Evolutionary conservation across 805 yeast genomes (phyloP), one percentile per base, ranked within the genome.

Genomic region (Wickerhamomyces pijperi): DNA sequence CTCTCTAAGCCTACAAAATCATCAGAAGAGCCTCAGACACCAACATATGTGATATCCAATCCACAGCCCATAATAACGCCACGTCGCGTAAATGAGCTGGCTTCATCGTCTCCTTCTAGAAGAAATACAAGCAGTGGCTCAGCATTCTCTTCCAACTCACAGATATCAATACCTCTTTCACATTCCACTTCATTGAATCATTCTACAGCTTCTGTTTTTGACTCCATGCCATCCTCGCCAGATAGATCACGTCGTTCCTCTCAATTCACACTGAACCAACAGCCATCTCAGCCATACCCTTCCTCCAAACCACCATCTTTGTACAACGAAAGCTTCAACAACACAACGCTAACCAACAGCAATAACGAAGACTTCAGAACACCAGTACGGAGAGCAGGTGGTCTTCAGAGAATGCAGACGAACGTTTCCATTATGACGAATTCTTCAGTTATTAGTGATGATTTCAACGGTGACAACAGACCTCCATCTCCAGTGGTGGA

Each of bases 401-500:
- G 44, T 9, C 36, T 54, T 12, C 49, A 46, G n/a, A 44, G 55
- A 36, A 47, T 54, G 14, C 48, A 49, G 6, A 54, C 55, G 2
- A 48, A 48, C 21, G 41, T 36, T 12, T 51, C 55, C 0, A 25
- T 43, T 4, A 31, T 44, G 12, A 39, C 47, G 12, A 39, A 47
- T 15, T 39, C 38, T 0, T 40, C 50, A 3, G 13, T 8, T 25
- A 8, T 25, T 13, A 25, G 29, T 25, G 29, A 25, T 9, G 39
- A 45, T 1, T 32, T 17, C 12, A 23, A 23, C 9, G 29, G 29
- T 2, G 88, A 82, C 39, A 79, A 72, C 51, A 95, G 96, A 0
- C 58, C 62, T 7, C 75, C 80, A 47, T 74, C 69, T 11, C 62
- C 66, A 45, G 85, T 77, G 45, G 74, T 88, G 16, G 90, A 85